These are phyloP conservation scores for Aspergillus sp. DNA, from an alignment of 2,329 filamentous ascomycete species.

Conservation along the genomic window DNA sequence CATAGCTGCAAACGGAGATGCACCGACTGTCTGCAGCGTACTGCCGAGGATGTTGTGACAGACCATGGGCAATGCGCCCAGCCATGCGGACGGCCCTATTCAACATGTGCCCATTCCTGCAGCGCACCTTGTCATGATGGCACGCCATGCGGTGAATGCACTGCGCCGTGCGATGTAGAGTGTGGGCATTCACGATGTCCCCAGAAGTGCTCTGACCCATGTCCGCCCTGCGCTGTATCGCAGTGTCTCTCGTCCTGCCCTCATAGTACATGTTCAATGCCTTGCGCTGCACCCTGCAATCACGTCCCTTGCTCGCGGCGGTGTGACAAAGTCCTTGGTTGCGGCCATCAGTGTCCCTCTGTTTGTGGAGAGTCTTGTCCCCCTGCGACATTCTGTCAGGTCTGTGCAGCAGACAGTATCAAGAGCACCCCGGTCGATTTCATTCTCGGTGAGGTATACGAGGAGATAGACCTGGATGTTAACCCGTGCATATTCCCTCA, in stretches of 20 bases:
- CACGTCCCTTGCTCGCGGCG: slow-evolving; percentile 64
- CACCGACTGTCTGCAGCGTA: slow-evolving; percentile 45
- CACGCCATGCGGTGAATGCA: slow-evolving; percentile 29
- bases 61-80: slow-evolving; percentile 47
- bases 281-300: slow-evolving; percentile 68
- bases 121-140: slow-evolving; percentile 51
- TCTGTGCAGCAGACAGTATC: slow-evolving; percentile 48
- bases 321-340: slow-evolving; percentile 55
- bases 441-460: slow-evolving; percentile 55
- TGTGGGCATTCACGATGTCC: slow-evolving; percentile 60
- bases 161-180: slow-evolving; percentile 51
- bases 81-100: slow-evolving; percentile 52
- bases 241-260: slow-evolving; percentile 56
- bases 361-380: slow-evolving; percentile 67
- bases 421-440: slow-evolving; percentile 57
- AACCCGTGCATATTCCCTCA: slow-evolving; percentile 62
- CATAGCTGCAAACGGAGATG: slow-evolving; percentile 58
- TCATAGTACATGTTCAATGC: slow-evolving; percentile 54
- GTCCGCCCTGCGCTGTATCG: slow-evolving; percentile 59
- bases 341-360: slow-evolving; percentile 65
- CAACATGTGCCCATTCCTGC: slow-evolving; percentile 60
- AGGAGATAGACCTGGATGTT: slow-evolving; percentile 58
- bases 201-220: slow-evolving; percentile 60
- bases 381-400: slow-evolving; percentile 53
- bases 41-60: slow-evolving; percentile 27